Conservation (phyloP, 192 early-diverging fungal species). For the Pilaira anomala region DNA sequence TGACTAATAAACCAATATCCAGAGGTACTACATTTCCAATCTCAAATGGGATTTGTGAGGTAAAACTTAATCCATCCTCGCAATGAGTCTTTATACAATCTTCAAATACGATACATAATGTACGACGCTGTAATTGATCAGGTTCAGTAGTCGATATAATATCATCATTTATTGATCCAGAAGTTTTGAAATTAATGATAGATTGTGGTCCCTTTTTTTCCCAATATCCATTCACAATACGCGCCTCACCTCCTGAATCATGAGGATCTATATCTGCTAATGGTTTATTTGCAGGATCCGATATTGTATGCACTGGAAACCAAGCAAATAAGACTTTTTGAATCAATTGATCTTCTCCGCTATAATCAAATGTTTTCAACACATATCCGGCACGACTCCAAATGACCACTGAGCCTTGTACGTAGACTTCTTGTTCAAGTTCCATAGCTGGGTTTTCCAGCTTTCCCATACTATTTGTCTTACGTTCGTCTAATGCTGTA, state of each 20-base stretch:
- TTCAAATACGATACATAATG: slow-evolving; percentile 11
- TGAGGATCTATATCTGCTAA: background rate
- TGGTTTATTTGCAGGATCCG: background rate
- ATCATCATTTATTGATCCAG: no score
- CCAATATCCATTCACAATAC: background rate
- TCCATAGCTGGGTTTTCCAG: background rate
- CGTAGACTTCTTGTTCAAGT: slow-evolving; percentile 14
- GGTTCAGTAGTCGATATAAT: no score
- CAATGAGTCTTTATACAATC: slow-evolving; percentile 2
- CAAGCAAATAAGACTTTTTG: slow-evolving; percentile 14
- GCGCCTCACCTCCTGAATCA: background rate
- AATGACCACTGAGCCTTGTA: slow-evolving; percentile 2
- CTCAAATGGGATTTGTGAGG: background rate
- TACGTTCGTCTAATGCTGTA: background rate
- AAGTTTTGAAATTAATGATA: background rate
- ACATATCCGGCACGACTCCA: slow-evolving; percentile 8
- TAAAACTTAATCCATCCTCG: background rate
- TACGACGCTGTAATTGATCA: background rate
- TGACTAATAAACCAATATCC: background rate
- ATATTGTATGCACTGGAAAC: background rate
- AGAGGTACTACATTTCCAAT: background rate
- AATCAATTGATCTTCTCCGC: background rate
- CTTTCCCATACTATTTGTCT: background rate
- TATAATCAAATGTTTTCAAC: background rate
- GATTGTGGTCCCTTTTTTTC: background rate